A percentile compares a stretch with the other conserved stretches of the same genome.
Evolutionary conservation across 2,329 filamentous ascomycete genomes (phyloP).

Genomic region (Cyphellophora europaea): DNA sequence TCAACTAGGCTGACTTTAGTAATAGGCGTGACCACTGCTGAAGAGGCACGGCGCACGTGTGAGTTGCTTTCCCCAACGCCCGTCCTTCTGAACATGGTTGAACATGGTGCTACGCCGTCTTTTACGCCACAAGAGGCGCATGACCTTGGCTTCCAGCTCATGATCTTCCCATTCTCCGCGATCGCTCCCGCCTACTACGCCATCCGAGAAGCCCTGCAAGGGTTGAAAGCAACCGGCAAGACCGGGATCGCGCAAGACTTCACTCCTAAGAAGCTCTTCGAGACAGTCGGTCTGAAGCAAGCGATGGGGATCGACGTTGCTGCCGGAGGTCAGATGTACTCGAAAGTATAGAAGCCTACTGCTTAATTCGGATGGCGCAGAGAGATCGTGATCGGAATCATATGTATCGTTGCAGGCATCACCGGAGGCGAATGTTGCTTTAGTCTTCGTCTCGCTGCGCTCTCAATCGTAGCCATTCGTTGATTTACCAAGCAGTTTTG

Average conservation of each 20-base stretch:
- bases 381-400: too few relatives aligned
- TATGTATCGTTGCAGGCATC: too few relatives aligned
- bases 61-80: conserved; percentile 26
- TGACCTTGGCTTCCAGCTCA: conserved; percentile 32
- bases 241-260: conserved; percentile 24
- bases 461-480: too few relatives aligned
- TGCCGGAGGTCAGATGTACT: conserved; percentile 30
- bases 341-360: too few relatives aligned
- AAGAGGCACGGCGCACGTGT: conserved; percentile 25
- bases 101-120: conserved; percentile 31
- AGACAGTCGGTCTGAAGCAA: conserved; percentile 30
- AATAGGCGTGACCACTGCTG: conserved; percentile 28
- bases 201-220: conserved; percentile 27
- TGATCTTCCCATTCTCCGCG: conserved; percentile 33
- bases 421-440: too few relatives aligned
- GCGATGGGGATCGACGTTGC: conserved; percentile 29
- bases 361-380: too few relatives aligned
- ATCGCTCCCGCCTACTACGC: conserved; percentile 29
- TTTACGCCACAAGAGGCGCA: conserved; percentile 28
- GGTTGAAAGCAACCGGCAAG: conserved; percentile 26
- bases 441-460: too few relatives aligned
- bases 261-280: conserved; percentile 30
- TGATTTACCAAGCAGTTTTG: too few relatives aligned
- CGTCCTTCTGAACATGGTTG: conserved; percentile 35
- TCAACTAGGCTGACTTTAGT: too few relatives aligned